A percentile compares a stretch with the other conserved stretches of the same genome.
These are phyloP conservation scores for Gossypium raimondii DNA, from an alignment of 345 rosid genomes.

Conservation along the genomic window DNA sequence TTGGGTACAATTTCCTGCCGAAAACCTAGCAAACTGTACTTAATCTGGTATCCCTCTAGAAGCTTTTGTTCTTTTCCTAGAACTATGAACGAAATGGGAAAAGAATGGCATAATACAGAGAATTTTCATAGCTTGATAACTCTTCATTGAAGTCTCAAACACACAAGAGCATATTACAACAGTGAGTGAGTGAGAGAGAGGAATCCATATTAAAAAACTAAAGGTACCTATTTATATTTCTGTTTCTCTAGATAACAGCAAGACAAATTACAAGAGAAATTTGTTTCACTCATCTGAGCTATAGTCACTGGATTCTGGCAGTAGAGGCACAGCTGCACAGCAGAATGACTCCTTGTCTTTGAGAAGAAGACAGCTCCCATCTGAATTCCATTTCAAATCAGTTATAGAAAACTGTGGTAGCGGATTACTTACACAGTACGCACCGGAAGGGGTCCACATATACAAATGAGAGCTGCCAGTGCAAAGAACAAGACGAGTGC, in stretches of 20 bases:
- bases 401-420: slow-evolving; percentile 60
- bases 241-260: not conserved
- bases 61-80: not conserved
- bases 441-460: slow-evolving; percentile 95
- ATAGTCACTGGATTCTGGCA: slow-evolving; percentile 82
- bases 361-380: slow-evolving; percentile 87
- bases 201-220: not conserved
- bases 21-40: not conserved
- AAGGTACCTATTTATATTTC: slow-evolving; percentile 2
- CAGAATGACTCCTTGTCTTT: slow-evolving; percentile 89
- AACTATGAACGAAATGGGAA: not conserved
- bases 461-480: slow-evolving; percentile 87
- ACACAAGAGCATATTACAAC: slow-evolving; percentile 4
- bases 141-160: not conserved
- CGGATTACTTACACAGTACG: slow-evolving; percentile 78
- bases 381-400: slow-evolving; percentile 86
- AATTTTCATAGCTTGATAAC: not conserved
- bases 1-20: not conserved
- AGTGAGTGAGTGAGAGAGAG: not conserved
- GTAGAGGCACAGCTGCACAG: slow-evolving; percentile 67
- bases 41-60: not conserved
- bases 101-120: not conserved
- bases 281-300: slow-evolving; percentile 71
- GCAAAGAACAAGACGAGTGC: slow-evolving; percentile 76
- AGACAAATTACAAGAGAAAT: not conserved